Percentiles rank a stretch among this genome's conserved stretches.
Evolutionary conservation across 1,284 basidiomycete genomes (phyloP).

Genomic region (Ustilago loliicola): DNA sequence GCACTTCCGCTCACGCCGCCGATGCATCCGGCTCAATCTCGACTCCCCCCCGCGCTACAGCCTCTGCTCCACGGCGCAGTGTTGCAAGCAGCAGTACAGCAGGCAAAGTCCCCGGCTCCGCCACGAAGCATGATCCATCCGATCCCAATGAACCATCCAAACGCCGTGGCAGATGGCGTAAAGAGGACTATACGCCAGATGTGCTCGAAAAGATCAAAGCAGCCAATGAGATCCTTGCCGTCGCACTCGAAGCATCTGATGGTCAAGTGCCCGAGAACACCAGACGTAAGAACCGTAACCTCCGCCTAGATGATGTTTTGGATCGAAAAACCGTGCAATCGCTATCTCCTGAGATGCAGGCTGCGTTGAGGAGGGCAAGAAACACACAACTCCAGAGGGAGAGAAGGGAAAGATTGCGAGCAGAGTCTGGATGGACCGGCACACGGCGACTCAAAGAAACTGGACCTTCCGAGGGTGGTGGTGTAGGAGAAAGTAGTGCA

Average conservation of each 20-base stretch:
- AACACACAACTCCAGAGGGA: slow-evolving; percentile 30
- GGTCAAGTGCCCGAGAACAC: not conserved
- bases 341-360: slow-evolving; percentile 27
- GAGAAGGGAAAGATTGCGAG: slow-evolving; percentile 5
- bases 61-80: slow-evolving; percentile 10
- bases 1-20: not conserved
- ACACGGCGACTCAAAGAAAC: not conserved
- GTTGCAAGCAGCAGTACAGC: slow-evolving; percentile 18
- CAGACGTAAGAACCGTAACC: not conserved
- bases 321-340: slow-evolving; percentile 11
- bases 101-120: slow-evolving; percentile 31
- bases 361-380: slow-evolving; percentile 7
- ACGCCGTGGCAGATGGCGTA: slow-evolving; percentile 30
- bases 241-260: slow-evolving; percentile 5
- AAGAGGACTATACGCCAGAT: slow-evolving; percentile 20
- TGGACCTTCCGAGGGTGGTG: not conserved
- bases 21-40: slow-evolving; percentile 3
- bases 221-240: slow-evolving; percentile 26
- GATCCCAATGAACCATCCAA: not conserved
- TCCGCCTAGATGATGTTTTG: slow-evolving; percentile 18
- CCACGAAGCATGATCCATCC: not conserved
- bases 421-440: not conserved
- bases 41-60: slow-evolving; percentile 2
- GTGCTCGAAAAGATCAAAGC: slow-evolving; percentile 25
- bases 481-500: not conserved